A percentile compares a stretch with the other conserved stretches of the same genome.
Evolutionary conservation across 441 rosid species (phyloP).

Genomic region (Pelargonium australe): DNA sequence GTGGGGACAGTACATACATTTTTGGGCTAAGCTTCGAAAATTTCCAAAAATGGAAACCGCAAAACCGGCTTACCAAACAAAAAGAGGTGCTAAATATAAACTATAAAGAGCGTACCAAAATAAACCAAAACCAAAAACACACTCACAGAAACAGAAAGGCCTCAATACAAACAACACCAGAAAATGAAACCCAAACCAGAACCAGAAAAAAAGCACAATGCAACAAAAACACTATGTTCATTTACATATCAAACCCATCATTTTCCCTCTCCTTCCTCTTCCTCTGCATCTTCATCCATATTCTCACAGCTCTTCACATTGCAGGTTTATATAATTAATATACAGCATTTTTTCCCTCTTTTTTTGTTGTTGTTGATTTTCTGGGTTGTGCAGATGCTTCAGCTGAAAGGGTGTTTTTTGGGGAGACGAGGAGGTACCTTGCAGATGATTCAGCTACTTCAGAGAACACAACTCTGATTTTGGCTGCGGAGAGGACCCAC

Average conservation of each 20-base stretch:
- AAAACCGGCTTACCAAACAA: no score
- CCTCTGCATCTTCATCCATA: not conserved
- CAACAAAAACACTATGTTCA: not conserved
- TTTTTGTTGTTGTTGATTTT: not conserved
- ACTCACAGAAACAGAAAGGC: no score
- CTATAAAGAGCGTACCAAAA: no score
- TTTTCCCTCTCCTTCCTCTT: not conserved
- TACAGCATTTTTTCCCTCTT: not conserved
- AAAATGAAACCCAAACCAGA: not conserved
- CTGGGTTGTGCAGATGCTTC: not conserved
- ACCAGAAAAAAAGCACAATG: not conserved
- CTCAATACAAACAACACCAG: not conserved
- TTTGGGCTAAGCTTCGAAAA: no score
- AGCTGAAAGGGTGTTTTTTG: not conserved
- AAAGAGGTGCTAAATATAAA: no score
- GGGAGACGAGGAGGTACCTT: not conserved
- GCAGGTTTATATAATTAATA: not conserved
- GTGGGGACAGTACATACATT: no score
- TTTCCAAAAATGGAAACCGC: no score
- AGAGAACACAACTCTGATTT: constrained; percentile 20
- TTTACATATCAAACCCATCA: not conserved
- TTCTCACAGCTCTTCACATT: not conserved
- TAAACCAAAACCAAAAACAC: no score
- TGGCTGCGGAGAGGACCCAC: constrained; percentile 35
- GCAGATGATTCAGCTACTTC: not conserved